Base-by-base conservation (phyloP, 2,329 filamentous ascomycete genomes). In the Cladosporium austrohemisphaericum region DNA sequence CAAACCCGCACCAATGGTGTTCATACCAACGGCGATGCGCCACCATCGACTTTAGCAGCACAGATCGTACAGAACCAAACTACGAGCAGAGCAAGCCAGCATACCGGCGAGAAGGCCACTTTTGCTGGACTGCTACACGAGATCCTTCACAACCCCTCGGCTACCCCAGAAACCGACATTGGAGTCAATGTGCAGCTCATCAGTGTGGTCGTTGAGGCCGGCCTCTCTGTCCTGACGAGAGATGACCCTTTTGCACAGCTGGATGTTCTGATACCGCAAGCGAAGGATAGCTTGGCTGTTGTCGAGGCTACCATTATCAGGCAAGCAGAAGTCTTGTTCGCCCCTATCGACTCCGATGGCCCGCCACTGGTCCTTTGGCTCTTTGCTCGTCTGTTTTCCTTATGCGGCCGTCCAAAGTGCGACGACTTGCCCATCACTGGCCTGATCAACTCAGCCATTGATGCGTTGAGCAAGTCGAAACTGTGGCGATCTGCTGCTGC, bases 171-270 rank as follows among this genome's bases (percentile, higher is more conserved):
- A 54, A 82, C 86, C 36, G 83, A 86, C 56, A 70, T 86, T 36
- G 78, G 84, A 43, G 84, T 94, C 64, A 92, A 94, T 58, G 85
- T 90, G 60, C 86, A 90, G 68, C 78, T 96, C 41, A 84, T 95
- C 45, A 90, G 87, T 62, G 86, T 95, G 54, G 86, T 93, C 58
- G 77, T 85, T 41, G 84, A 87, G 62, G 86, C 88, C 51, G 86
- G 89, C 18, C 74, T 96, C 10, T 86, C 90, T 57, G 77, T 76
- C 36, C 75, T 87, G 38, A 76, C 77, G 55, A 76, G 80, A 62
- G 80, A 89, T 59, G 81, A 90, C 58, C 83, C 81, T 2, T 86
- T 90, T 63, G 75, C 81, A 51, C 72, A 81, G 55, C 70, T 68
- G 44, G 73, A 75, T 26, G 70, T 79, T 50, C 68, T 83, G 33